A percentile compares a stretch with the other conserved stretches of the same genome.
phyloP scores from a whole-genome alignment of 2,329 filamentous ascomycete genomes.

The Trichoderma sp. region DNA sequence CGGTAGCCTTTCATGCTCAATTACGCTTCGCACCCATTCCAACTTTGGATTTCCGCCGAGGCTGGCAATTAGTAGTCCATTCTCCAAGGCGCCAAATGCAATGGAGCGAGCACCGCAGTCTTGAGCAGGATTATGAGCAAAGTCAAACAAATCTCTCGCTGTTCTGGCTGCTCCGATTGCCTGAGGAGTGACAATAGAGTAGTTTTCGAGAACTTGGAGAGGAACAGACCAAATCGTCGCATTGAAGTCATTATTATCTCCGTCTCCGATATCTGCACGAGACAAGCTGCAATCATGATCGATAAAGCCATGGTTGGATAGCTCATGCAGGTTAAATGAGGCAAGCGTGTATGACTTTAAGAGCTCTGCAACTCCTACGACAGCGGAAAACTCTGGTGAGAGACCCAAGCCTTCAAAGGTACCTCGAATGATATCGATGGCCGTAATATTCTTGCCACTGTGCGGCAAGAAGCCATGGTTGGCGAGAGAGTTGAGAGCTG shows the following conservation, averaged over 20 bases:
- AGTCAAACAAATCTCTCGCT: slow-evolving; percentile 8
- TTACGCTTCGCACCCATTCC: slow-evolving; percentile 10
- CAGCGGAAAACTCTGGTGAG: not conserved
- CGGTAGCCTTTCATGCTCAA: slow-evolving; percentile 21
- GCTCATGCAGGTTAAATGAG: slow-evolving; percentile 10
- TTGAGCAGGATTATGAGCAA: slow-evolving; percentile 16
- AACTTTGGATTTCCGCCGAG: not conserved
- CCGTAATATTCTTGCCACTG: slow-evolving; percentile 18
- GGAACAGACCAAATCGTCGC: slow-evolving; percentile 11
- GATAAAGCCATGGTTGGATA: slow-evolving; percentile 14
- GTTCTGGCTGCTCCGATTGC: slow-evolving; percentile 12
- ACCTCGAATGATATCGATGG: slow-evolving; percentile 5
- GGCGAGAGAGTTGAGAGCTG: slow-evolving; percentile 18
- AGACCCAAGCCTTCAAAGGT: not conserved
- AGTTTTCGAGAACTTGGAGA: not conserved
- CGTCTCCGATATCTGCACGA: not conserved
- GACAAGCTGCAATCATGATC: slow-evolving; percentile 21
- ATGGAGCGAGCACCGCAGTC: slow-evolving; percentile 20
- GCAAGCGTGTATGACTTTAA: slow-evolving; percentile 13
- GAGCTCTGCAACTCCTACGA: not conserved
- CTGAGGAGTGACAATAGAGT: not conserved
- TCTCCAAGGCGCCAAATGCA: slow-evolving; percentile 10
- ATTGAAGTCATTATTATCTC: slow-evolving; percentile 23
- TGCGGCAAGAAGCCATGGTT: slow-evolving; percentile 22
- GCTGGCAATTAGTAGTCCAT: not conserved